phyloP scores from a whole-genome alignment of 768 basidiomycete species.

The Phylloporus rhodoxanthus region DNA sequence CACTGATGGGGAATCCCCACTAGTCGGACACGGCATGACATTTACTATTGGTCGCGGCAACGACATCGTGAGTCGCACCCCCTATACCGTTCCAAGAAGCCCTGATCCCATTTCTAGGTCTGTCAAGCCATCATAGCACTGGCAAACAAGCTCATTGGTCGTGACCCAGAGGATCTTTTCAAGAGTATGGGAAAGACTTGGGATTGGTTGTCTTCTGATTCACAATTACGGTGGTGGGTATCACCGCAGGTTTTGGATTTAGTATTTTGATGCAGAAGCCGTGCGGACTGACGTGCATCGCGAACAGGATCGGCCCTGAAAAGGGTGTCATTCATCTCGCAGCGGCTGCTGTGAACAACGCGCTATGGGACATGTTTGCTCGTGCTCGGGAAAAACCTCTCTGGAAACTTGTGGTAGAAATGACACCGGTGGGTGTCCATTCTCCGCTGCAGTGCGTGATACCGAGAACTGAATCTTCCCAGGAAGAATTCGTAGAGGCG shows the following conservation, averaged over 20 bases:
- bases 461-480: background rate
- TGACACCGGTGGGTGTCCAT: slow-evolving; percentile 55
- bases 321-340: slow-evolving; percentile 95
- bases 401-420: slow-evolving; percentile 92
- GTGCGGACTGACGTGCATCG: background rate
- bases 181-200: slow-evolving; percentile 87
- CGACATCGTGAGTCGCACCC: slow-evolving; percentile 59
- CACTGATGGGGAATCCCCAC: slow-evolving; percentile 56
- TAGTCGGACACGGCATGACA: slow-evolving; percentile 90
- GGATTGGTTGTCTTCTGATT: slow-evolving; percentile 81
- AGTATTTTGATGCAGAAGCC: background rate
- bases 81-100: background rate
- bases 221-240: slow-evolving; percentile 80
- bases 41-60: slow-evolving; percentile 94
- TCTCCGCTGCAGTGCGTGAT: background rate
- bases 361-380: slow-evolving; percentile 92
- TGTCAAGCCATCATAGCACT: slow-evolving; percentile 77
- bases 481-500: slow-evolving; percentile 76
- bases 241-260: background rate
- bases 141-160: slow-evolving; percentile 76
- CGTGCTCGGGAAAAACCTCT: slow-evolving; percentile 75
- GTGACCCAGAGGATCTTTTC: slow-evolving; percentile 77
- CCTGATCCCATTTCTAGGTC: slow-evolving; percentile 42
- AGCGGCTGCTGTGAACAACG: slow-evolving; percentile 84
- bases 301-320: slow-evolving; percentile 79